These are phyloP conservation scores for Rubroboletus satanas DNA, from an alignment of 768 basidiomycete genomes.

Conservation along the genomic window DNA sequence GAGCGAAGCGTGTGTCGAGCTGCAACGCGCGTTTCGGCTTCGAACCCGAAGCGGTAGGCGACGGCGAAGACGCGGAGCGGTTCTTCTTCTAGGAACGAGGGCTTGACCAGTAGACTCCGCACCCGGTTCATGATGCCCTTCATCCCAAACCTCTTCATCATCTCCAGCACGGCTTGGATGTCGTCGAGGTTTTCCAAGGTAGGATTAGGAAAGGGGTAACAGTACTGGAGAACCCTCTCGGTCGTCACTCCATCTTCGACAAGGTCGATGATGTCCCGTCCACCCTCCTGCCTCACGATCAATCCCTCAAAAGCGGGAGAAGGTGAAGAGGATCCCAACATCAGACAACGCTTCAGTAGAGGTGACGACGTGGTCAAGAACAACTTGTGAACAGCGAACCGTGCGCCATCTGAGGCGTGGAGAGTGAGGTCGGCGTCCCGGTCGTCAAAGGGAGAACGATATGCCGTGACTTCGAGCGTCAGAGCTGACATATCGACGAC, in stretches of 20 bases:
- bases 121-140: slow-evolving; percentile 29
- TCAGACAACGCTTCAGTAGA: slow-evolving; percentile 35
- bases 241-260: slow-evolving; percentile 33
- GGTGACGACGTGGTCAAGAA: slow-evolving; percentile 41
- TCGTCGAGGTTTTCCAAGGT: slow-evolving; percentile 32
- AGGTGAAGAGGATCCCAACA: slow-evolving; percentile 26
- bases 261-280: slow-evolving; percentile 28
- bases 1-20: slow-evolving; percentile 34
- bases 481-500: slow-evolving; percentile 25
- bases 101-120: slow-evolving; percentile 25
- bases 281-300: slow-evolving; percentile 19
- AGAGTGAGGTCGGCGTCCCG: slow-evolving; percentile 41
- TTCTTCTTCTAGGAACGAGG: slow-evolving; percentile 26
- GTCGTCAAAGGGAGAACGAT: slow-evolving; percentile 37
- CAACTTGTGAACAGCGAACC: slow-evolving; percentile 43
- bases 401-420: slow-evolving; percentile 38
- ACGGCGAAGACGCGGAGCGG: slow-evolving; percentile 39
- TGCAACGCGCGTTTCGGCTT: slow-evolving; percentile 33
- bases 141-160: slow-evolving; percentile 41
- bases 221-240: slow-evolving; percentile 32
- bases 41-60: slow-evolving; percentile 35
- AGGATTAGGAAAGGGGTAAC: slow-evolving; percentile 37
- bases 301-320: slow-evolving; percentile 27
- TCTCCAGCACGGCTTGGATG: slow-evolving; percentile 32
- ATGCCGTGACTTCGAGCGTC: slow-evolving; percentile 26